Base-by-base conservation (phyloP, 768 basidiomycete genomes). In the Rhizopogon vesiculosus region DNA sequence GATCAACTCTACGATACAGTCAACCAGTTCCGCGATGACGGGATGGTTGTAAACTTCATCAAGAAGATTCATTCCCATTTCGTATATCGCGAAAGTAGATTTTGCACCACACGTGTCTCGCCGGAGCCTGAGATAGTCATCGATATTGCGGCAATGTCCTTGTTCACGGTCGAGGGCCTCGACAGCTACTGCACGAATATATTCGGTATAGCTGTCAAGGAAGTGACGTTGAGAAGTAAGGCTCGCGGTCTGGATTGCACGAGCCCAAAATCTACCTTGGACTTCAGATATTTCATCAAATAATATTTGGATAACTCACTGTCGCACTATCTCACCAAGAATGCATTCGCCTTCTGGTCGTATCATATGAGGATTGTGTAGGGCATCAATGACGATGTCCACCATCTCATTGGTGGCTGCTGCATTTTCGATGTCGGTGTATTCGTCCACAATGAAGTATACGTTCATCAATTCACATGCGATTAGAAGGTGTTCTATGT, bases 41-140 rank as follows among this genome's bases (percentile, higher is more conserved):
- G 53, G 50, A 16, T 75, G 70, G 7, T 66, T n/a, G 46, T 68
- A 62, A n/a, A 72, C 66, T 15, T 71, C 65, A 28, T 72, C 64
- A 6, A 72, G 69, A 1, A 76, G 51, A 49, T 71, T 56, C 40
- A 73, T 38, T 15, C 58, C 66, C 19, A 75, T 52, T 43, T 71
- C 69, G 9, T 63, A 43, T 7, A 69, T 57, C n/a, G 64, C 67
- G 46, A 72, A 67, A 6, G 64, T 62, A 1, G 74, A 69, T 28
- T 62, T 58, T 6, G 62, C 59, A 3, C 73, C 74, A 43, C 67
- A 63, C 6, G 66, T 72, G n/a, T 68, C 53, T 7, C 72, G 65
- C 7, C 74, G 71, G 40, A 71, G 42, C 4, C 56, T 57, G 7
- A 76, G 56, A 53, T 71, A 76, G 19, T 61, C 65, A 1, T 66